phyloP scores from a whole-genome alignment of 2,329 filamentous ascomycete genomes.

The Penicillium sp. region DNA sequence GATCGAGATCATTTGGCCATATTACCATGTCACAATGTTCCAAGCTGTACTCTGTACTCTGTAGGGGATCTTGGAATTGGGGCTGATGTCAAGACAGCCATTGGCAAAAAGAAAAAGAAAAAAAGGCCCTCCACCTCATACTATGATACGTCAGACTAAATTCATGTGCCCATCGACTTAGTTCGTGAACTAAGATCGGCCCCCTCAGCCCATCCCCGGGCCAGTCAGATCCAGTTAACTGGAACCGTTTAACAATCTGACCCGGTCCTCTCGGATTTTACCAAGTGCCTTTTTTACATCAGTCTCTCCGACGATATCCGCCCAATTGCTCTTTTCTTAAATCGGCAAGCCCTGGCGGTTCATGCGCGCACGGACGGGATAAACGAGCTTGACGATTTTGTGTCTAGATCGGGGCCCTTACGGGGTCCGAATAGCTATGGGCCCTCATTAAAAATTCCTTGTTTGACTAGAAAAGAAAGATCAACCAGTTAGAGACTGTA shows the following conservation, averaged over 20 bases:
- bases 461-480: slow-evolving; percentile 6
- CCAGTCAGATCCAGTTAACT: slow-evolving; percentile 17
- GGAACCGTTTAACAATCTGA: neutral
- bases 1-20: slow-evolving; percentile 6
- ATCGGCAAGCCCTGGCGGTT: slow-evolving; percentile 12
- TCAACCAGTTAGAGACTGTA: slow-evolving; percentile 3
- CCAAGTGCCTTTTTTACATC: slow-evolving; percentile 10
- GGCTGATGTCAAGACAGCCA: slow-evolving; percentile 13
- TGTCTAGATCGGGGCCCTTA: slow-evolving; percentile 21
- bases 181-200: slow-evolving; percentile 13
- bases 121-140: slow-evolving; percentile 7
- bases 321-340: slow-evolving; percentile 6
- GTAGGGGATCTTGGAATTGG: slow-evolving; percentile 1
- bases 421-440: slow-evolving; percentile 2
- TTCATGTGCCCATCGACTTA: slow-evolving; percentile 10
- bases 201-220: neutral
- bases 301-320: slow-evolving; percentile 17
- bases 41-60: too few relatives aligned
- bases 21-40: neutral
- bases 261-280: neutral
- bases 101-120: neutral
- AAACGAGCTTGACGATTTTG: slow-evolving; percentile 17
- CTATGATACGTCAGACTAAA: slow-evolving; percentile 20
- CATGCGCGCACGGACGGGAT: slow-evolving; percentile 19
- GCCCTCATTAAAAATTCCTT: too few relatives aligned